Evolutionary conservation across 495 filamentous ascomycete genomes (phyloP).

Genomic region (Cetradonia linearis): DNA sequence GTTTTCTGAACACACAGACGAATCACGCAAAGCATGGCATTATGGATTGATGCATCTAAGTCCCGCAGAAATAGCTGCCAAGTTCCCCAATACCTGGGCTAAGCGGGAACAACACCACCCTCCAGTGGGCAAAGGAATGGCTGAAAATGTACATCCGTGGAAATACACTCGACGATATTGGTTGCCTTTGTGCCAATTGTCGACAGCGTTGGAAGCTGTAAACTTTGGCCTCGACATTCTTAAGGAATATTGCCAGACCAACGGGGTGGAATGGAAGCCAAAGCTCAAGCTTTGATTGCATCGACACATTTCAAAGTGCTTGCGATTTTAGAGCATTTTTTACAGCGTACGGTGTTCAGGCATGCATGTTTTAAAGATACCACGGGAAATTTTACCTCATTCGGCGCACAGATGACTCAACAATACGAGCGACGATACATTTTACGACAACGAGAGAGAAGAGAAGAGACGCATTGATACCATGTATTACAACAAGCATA

Average conservation of each 20-base stretch:
- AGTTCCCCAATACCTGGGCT: constrained; percentile 42
- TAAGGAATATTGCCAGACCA: constrained; percentile 38
- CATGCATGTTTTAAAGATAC: not conserved
- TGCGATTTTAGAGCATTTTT: not conserved
- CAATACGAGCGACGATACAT: not conserved
- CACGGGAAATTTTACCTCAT: not conserved
- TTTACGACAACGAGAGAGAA: not conserved
- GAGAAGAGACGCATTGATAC: not conserved
- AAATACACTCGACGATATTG: constrained; percentile 37
- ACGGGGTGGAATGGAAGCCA: constrained; percentile 35
- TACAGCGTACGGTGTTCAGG: not conserved
- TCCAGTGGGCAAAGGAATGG: constrained; percentile 29
- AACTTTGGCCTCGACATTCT: constrained; percentile 38
- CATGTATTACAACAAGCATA: constrained; percentile 16
- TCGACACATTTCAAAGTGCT: not conserved
- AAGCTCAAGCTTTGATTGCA: constrained; percentile 12
- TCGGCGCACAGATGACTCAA: not conserved
- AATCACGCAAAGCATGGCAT: constrained; percentile 38
- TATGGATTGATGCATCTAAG: constrained; percentile 36
- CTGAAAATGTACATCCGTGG: constrained; percentile 26
- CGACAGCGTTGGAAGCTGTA: constrained; percentile 38
- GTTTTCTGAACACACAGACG: constrained; percentile 5
- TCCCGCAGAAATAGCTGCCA: constrained; percentile 34
- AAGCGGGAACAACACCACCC: constrained; percentile 28
- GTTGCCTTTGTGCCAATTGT: constrained; percentile 35